phyloP scores from a whole-genome alignment of 495 filamentous ascomycete genomes.

The Chaetomium cochliodes region DNA sequence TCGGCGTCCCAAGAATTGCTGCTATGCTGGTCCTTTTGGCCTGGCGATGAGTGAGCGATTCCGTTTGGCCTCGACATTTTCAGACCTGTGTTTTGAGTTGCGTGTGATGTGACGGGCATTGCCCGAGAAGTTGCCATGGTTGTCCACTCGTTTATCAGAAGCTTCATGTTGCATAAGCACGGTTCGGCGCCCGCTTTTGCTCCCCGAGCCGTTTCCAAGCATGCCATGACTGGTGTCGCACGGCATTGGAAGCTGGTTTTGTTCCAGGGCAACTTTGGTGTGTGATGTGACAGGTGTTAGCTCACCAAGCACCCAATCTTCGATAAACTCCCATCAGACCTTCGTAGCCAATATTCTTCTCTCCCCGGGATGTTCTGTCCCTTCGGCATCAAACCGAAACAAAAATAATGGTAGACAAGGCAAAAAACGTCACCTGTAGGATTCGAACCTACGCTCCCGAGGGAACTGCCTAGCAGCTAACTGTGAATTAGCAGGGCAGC shows the following conservation, averaged over 20 bases:
- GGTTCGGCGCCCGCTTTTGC: no score
- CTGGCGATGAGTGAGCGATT: conserved; percentile 45
- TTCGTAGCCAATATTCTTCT: no score
- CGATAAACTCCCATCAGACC: not conserved
- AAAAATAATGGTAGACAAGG: not conserved
- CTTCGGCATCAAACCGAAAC: not conserved
- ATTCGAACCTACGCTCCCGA: conserved; percentile 39
- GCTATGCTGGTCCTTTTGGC: conserved; percentile 32
- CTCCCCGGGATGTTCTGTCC: not conserved
- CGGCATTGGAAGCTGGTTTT: not conserved
- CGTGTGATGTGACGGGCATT: not conserved
- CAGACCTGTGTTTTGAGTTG: not conserved
- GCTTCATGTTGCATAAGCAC: no score
- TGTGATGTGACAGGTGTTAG: no score
- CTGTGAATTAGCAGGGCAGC: conserved; percentile 33
- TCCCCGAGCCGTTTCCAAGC: not conserved
- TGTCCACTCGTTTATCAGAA: not conserved
- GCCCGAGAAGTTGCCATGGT: not conserved
- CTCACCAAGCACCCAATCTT: not conserved
- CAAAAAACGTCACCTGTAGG: conserved; percentile 33
- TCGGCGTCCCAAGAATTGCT: conserved; percentile 52
- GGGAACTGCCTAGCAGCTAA: conserved; percentile 32
- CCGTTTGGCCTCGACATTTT: conserved; percentile 54
- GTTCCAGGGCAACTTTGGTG: not conserved
- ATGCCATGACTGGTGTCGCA: not conserved